phyloP scores from a whole-genome alignment of 768 basidiomycete genomes.

The Tricholoma furcatifolium region DNA sequence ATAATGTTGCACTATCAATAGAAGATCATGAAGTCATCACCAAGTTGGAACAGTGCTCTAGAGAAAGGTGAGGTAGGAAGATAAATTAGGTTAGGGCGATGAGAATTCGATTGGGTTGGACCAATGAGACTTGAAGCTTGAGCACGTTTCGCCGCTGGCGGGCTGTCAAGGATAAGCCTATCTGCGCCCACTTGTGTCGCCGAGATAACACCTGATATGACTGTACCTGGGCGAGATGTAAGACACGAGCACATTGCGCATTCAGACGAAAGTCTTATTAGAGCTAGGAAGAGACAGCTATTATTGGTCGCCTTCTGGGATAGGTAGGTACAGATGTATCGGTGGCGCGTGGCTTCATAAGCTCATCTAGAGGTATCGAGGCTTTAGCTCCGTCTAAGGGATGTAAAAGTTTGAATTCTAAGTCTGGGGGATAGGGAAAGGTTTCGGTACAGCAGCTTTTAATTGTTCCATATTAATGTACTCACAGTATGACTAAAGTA shows the following conservation, averaged over 20 bases:
- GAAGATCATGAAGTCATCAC: background rate
- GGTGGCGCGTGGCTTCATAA: background rate
- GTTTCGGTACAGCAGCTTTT: too few species aligned
- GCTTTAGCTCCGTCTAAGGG: background rate
- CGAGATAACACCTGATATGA: constrained; percentile 1
- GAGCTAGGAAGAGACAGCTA: too few species aligned
- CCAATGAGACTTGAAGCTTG: constrained; percentile 9
- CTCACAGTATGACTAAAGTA: background rate
- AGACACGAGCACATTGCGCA: too few species aligned
- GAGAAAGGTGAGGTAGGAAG: background rate
- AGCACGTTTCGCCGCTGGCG: constrained; percentile 8
- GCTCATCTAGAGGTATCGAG: constrained; percentile 6
- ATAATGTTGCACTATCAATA: background rate
- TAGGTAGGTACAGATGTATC: background rate
- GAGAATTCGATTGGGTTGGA: constrained; percentile 2
- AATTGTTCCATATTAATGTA: too few species aligned
- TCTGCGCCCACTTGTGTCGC: background rate
- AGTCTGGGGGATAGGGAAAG: background rate
- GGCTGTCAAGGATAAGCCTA: background rate
- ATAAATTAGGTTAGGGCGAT: constrained; percentile 1
- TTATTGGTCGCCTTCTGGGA: too few species aligned
- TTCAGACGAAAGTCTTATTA: too few species aligned
- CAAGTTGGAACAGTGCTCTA: background rate
- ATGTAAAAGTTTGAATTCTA: background rate
- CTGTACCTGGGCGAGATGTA: background rate